Conservation (phyloP, 805 yeast genomes). For the Candida yuanshanica region DNA sequence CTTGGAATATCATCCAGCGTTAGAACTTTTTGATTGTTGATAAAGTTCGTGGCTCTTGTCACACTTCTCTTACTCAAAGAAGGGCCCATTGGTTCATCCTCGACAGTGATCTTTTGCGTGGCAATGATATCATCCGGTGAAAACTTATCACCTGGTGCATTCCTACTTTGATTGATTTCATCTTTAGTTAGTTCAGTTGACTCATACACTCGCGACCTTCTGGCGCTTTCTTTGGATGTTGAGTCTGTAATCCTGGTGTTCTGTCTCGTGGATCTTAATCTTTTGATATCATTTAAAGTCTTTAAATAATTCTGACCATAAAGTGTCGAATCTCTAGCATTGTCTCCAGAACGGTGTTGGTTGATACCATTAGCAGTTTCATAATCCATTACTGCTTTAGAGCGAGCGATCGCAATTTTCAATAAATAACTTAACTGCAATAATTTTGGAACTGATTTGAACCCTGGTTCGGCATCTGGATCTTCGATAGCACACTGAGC, state of each 20-base stretch:
- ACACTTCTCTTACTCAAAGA: slow-evolving; percentile 47
- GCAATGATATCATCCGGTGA: slow-evolving; percentile 17
- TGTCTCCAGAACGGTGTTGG: slow-evolving; percentile 6
- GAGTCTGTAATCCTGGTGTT: slow-evolving; percentile 44
- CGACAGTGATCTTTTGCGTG: slow-evolving; percentile 24
- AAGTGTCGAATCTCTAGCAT: slow-evolving; percentile 13
- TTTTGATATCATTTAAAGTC: slow-evolving; percentile 70
- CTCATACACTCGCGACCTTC: slow-evolving; percentile 60
- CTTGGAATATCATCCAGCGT: slow-evolving; percentile 96
- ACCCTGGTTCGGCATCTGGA: slow-evolving; percentile 46
- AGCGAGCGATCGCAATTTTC: slow-evolving; percentile 78
- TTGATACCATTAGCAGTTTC: slow-evolving; percentile 16
- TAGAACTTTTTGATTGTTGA: slow-evolving; percentile 76
- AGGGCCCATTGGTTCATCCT: slow-evolving; percentile 39
- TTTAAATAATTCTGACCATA: slow-evolving; percentile 53
- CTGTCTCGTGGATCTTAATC: slow-evolving; percentile 69
- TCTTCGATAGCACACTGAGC: slow-evolving; percentile 52
- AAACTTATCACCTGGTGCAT: slow-evolving; percentile 2
- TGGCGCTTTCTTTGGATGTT: slow-evolving; percentile 52
- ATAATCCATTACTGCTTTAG: slow-evolving; percentile 52
- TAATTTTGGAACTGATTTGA: slow-evolving; percentile 59
- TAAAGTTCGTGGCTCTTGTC: slow-evolving; percentile 63
- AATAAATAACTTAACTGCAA: slow-evolving; percentile 71
- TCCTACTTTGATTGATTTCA: slow-evolving; percentile 3
- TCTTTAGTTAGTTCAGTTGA: slow-evolving; percentile 21